Evolutionary conservation across 768 basidiomycete species (phyloP), one percentile per base, ranked within the genome.

Genomic region (Psilocybe sp.): DNA sequence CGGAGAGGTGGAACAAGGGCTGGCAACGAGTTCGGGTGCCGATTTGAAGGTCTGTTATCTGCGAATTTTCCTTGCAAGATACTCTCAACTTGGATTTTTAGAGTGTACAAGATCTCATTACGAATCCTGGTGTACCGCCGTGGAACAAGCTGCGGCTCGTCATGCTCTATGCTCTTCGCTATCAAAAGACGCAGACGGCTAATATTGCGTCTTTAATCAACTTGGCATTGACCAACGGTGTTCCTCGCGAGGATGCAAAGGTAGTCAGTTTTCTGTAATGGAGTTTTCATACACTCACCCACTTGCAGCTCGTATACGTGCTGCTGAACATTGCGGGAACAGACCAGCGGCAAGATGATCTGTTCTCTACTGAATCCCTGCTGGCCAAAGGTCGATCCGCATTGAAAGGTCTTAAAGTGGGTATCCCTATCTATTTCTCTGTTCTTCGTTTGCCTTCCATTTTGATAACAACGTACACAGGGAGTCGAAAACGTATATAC

Each of bases 401-500:
- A 0, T 65, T 99, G 59, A 98, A 98, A 64, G 97, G 97, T 5
- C 73, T 99, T 41, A 97, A 97, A 79, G 92, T 92, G 47, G 31
- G 69, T 10, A 40, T 52, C 13, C 12, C 5, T 18, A 9, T 16
- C 13, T 28, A 33, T 36, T 11, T 7, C 7, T 23, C 32, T 16
- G 31, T 6, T 32, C 18, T 14, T 44, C 35, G 5, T 4, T 48
- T 11, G 40, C 23, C n/a, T n/a, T n/a, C n/a, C n/a, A n/a, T n/a
- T n/a, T n/a, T 51, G 12, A 46, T 20, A 41, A n/a, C 28, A 31
- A 54, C 3, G 18, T 35, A 34, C 31, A 10, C 48, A 95, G 92
- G 97, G 97, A 2, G 96, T 98, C 4, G 97, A 99, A 69, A 99
- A 99, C 60, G 95, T 98, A 13, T 99, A 98, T 65, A 99, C 93